Conservation (phyloP, 2,329 filamentous ascomycete species). For the Ophiocordyceps camponoti-saundersi region DNA sequence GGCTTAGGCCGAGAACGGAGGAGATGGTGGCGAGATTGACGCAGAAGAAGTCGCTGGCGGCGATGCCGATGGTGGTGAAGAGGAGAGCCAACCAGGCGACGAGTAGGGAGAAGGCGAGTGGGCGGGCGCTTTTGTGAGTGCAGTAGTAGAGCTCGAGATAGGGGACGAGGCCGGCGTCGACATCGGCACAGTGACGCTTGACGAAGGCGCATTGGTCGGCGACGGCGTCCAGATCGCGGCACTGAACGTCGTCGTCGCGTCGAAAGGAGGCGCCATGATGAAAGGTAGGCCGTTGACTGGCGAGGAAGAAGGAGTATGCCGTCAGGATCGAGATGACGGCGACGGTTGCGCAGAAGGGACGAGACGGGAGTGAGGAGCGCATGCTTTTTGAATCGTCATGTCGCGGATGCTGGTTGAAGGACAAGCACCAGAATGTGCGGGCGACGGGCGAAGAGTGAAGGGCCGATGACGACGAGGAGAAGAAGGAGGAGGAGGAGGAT, state of each 20-base stretch:
- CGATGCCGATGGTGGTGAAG: slow-evolving; percentile 94
- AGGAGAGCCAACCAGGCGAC: slow-evolving; percentile 73
- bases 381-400: slow-evolving; percentile 6
- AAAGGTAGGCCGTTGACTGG: background rate
- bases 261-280: slow-evolving; percentile 6
- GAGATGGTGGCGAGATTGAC: slow-evolving; percentile 91
- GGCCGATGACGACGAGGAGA: no score
- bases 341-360: slow-evolving; percentile 31
- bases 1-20: slow-evolving; percentile 75
- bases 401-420: background rate
- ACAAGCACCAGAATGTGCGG: no score
- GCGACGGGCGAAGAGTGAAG: no score
- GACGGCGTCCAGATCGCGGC: slow-evolving; percentile 61
- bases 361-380: slow-evolving; percentile 21
- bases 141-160: slow-evolving; percentile 92
- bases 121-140: slow-evolving; percentile 46
- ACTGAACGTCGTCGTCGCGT: slow-evolving; percentile 31
- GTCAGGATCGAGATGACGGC: slow-evolving; percentile 28
- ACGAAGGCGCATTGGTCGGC: slow-evolving; percentile 79
- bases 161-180: slow-evolving; percentile 76
- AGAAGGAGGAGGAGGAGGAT: background rate
- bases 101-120: slow-evolving; percentile 63
- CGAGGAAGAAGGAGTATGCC: slow-evolving; percentile 22
- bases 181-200: slow-evolving; percentile 63
- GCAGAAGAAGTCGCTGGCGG: slow-evolving; percentile 96